Percentiles rank a stretch among this genome's conserved stretches.
phyloP scores from a whole-genome alignment of 2,329 filamentous ascomycete species.

The Colletotrichum neosansevieriae region DNA sequence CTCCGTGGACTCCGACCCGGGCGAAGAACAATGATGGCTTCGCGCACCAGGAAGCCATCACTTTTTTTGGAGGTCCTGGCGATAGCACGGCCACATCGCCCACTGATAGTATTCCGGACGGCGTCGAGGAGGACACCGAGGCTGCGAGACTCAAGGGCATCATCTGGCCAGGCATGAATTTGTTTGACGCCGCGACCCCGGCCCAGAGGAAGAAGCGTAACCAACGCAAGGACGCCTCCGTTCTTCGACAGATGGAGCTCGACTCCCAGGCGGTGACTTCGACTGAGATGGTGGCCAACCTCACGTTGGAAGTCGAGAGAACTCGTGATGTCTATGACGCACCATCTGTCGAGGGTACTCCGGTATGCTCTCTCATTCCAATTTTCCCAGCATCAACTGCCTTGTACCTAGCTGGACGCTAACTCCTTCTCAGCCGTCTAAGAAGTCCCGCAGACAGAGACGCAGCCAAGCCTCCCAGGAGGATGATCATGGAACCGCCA shows the following conservation, averaged over 20 bases:
- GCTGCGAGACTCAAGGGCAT: constrained; percentile 70
- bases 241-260: constrained; percentile 74
- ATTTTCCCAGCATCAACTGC: not conserved
- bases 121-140: constrained; percentile 24
- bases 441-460: constrained; percentile 31
- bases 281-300: constrained; percentile 73
- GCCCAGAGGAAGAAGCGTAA: constrained; percentile 81
- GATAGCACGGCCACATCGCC: constrained; percentile 9
- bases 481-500: constrained; percentile 17
- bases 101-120: constrained; percentile 8
- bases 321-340: constrained; percentile 71
- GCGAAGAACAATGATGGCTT: constrained; percentile 1
- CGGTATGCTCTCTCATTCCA: constrained; percentile 54
- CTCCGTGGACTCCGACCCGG: constrained; percentile 21
- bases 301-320: constrained; percentile 62
- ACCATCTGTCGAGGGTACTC: constrained; percentile 64
- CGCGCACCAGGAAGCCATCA: constrained; percentile 31
- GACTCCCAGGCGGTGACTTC: constrained; percentile 74
- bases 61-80: constrained; percentile 21
- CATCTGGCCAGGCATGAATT: constrained; percentile 81
- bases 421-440: not conserved
- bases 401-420: not conserved
- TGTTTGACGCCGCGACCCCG: constrained; percentile 83
- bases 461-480: not conserved
- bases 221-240: constrained; percentile 80